Evolutionary conservation across 208 protist genomes (phyloP), one percentile per base, ranked within the genome.

Genomic region (Trypanosoma platydactyli): DNA sequence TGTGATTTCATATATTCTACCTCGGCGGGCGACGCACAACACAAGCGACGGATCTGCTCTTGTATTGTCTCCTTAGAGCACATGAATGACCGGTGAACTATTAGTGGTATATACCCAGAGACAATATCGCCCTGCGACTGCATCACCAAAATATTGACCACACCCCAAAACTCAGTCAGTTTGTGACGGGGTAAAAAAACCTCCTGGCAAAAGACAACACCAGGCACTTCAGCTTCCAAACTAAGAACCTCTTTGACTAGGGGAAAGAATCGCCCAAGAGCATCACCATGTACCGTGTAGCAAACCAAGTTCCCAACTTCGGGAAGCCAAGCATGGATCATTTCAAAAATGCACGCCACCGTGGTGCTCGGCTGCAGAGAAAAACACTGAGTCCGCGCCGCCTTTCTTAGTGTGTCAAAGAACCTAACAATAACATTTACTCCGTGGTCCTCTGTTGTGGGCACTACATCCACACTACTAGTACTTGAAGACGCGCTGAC

Each of bases 61-160:
- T 71, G 52, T 46, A 86, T 49, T 18, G 38, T 48, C 5, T 76
- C 57, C 46, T 58, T 66, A 18, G 66, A 67, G 1, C 44, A 33
- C 13, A 41, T 42, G 7, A 25, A 60, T 3, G 57, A 15, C 5
- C 76, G 38, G 5, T 62, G 56, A 18, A 82, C 70, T 33, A 89
- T 41, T 48, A 77, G 64, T 7, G 80, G 83, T 18, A 84, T 5
- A 20, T 84, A 80, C 0, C 71, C 83, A 29, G 69, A 22, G 42
- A 52, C 38, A 30, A 86, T 20, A 27, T 40, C 64, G 12, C 69
- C 74, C 51, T 76, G 53, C 11, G 11, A 49, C n/a, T 42, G 49
- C 68, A 81, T 45, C 9, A 79, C 46, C 68, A 86, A 45, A 56
- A 82, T 40, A 55, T 86, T 80, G 1, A 84, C 65, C 35, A 77